phyloP scores from a whole-genome alignment of 2,329 filamentous ascomycete species.

The Diaporthe vexans region DNA sequence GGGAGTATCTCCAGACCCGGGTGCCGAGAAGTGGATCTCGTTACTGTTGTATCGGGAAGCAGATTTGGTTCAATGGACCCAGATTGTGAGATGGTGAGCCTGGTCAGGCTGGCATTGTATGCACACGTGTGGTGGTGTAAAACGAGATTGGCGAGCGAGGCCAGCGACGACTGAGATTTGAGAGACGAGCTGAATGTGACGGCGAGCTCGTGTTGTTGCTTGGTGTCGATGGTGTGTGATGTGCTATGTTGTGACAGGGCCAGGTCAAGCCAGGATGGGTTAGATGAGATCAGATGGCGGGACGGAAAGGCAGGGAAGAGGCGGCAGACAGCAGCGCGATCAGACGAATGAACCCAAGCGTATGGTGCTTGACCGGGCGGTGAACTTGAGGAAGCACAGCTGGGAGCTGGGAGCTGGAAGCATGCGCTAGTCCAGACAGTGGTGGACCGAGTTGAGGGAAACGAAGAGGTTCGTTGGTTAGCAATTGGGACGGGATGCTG shows the following conservation, averaged over 20 bases:
- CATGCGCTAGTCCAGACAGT: not conserved
- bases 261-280: not conserved
- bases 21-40: slow-evolving; percentile 7
- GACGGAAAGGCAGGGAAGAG: slow-evolving; percentile 14
- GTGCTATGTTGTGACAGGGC: not conserved
- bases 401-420: not conserved
- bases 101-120: slow-evolving; percentile 2
- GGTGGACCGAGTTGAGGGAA: not conserved
- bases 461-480: not conserved
- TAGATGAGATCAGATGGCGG: not conserved
- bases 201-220: slow-evolving; percentile 18
- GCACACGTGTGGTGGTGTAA: not conserved
- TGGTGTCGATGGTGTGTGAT: not conserved
- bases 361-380: not conserved
- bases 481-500: not conserved
- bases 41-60: not conserved
- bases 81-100: not conserved
- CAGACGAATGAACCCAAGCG: slow-evolving; percentile 16
- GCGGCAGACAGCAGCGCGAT: slow-evolving; percentile 26
- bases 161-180: slow-evolving; percentile 17
- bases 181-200: slow-evolving; percentile 3
- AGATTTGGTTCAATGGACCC: slow-evolving; percentile 4
- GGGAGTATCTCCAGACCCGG: slow-evolving; percentile 2
- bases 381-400: not conserved
- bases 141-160: slow-evolving; percentile 13